These are phyloP conservation scores for Russula olivacea DNA, from an alignment of 768 basidiomycete species.

Conservation along the genomic window DNA sequence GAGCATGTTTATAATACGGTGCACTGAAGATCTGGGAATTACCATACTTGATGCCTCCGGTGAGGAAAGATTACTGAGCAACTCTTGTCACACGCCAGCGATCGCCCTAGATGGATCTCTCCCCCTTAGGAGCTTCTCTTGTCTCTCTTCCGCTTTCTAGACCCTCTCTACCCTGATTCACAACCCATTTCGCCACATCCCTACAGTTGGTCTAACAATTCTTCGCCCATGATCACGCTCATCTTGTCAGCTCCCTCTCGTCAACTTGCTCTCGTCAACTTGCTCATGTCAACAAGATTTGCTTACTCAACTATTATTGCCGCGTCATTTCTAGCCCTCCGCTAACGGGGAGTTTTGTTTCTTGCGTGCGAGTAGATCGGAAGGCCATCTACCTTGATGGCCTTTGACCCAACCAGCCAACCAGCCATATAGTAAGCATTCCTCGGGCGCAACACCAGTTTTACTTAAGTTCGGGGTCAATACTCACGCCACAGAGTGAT, in stretches of 20 bases:
- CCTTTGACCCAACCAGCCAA: not conserved
- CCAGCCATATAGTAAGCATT: not conserved
- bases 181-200: not conserved
- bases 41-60: slow-evolving; percentile 15
- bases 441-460: not conserved
- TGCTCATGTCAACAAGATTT: no score
- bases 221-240: not conserved
- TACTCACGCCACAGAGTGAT: not conserved
- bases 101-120: slow-evolving; percentile 13
- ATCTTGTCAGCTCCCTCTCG: slow-evolving; percentile 1
- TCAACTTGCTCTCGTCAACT: not conserved
- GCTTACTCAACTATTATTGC: not conserved
- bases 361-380: not conserved
- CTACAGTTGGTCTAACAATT: not conserved
- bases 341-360: not conserved
- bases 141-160: not conserved
- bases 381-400: not conserved
- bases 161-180: not conserved
- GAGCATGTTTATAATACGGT: slow-evolving; percentile 24
- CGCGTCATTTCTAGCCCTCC: not conserved
- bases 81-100: slow-evolving; percentile 18
- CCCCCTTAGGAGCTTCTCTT: not conserved
- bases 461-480: not conserved
- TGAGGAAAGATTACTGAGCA: slow-evolving; percentile 24
- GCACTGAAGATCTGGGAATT: slow-evolving; percentile 17